Conservation (phyloP, 768 basidiomycete species). For the Nidula microcarpa region DNA sequence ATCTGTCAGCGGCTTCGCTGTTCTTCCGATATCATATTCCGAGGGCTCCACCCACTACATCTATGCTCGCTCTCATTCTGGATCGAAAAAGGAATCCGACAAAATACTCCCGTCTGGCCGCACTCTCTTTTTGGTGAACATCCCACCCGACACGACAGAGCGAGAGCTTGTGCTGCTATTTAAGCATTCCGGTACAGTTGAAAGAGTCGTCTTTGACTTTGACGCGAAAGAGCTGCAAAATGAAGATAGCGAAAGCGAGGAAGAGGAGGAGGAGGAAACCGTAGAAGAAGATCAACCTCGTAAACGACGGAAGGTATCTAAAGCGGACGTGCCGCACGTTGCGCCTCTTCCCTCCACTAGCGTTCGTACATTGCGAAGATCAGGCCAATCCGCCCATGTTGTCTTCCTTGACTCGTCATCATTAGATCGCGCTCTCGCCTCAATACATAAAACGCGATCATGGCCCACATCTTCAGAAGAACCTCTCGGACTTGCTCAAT, state of each 20-base stretch:
- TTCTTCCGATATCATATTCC: conserved; percentile 41
- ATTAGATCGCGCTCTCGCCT: conserved; percentile 58
- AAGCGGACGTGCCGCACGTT: conserved; percentile 45
- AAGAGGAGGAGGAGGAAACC: conserved; percentile 26
- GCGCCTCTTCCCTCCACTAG: conserved; percentile 53
- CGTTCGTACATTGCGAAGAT: conserved; percentile 55
- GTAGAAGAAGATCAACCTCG: conserved; percentile 26
- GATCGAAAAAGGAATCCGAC: conserved; percentile 33
- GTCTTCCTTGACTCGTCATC: conserved; percentile 68
- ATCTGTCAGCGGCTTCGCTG: conserved; percentile 44
- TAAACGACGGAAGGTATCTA: conserved; percentile 38
- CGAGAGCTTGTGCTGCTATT: conserved; percentile 78
- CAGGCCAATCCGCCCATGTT: conserved; percentile 73
- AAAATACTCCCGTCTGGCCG: conserved; percentile 50
- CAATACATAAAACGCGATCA: conserved; percentile 48
- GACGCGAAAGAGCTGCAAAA: conserved; percentile 39
- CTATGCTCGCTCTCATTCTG: conserved; percentile 69
- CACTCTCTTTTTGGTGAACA: conserved; percentile 85
- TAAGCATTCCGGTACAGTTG: conserved; percentile 72
- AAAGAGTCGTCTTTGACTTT: conserved; percentile 64
- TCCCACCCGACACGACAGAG: conserved; percentile 86
- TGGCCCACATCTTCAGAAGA: conserved; percentile 62
- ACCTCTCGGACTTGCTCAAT: conserved; percentile 72
- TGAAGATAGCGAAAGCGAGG: conserved; percentile 37
- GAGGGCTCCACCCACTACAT: conserved; percentile 59